Evolutionary conservation across 1,139 yeast species (phyloP), one percentile per base, ranked within the genome.

Genomic region (Insectozyma bohioensis): DNA sequence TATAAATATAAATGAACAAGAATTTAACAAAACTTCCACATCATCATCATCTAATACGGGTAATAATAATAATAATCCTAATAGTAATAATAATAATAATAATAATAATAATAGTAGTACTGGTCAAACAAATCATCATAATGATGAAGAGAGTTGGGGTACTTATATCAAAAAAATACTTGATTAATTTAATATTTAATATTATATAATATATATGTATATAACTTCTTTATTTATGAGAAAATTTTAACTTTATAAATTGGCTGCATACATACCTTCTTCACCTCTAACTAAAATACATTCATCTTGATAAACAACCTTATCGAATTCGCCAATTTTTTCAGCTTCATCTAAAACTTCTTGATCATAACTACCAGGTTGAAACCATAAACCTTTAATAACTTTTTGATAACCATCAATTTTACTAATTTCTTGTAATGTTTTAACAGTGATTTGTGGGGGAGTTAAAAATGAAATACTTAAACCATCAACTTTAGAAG

Each of bases 211-310:
- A 15, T 28, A 27, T 28, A 28, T 25, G 26, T 26, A 18, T 24
- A 28, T 29, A 35, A 12, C 13, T 12, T 20, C 15, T 22, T 13
- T 19, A 16, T 16, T n/a, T n/a, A n/a, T n/a, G n/a, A n/a, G n/a
- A n/a, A n/a, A n/a, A 9, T 23, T 5, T 5, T 23, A 8, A 6
- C 11, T 4, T 34, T 41, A 53, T 31, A 58, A 50, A 35, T 56
- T 58, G 12, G 66, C 65, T 40, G 57, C 50, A 31, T 49, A 49
- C 36, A 78, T 53, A n/a, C 75, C 78, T 30, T 59, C 62, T 36
- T 76, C 86, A 2, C 95, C 95, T 38, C 76, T 63, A 3, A 83
- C 83, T 41, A 85, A 63, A 31, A 85, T 78, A 56, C 95, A 85
- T 40, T 77, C 77, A 23, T 79, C 88, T 48, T 77, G 72, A 22